Evolutionary conservation across 768 basidiomycete genomes (phyloP), one percentile per base, ranked within the genome.

Genomic region (Boletus vinaceobasis): DNA sequence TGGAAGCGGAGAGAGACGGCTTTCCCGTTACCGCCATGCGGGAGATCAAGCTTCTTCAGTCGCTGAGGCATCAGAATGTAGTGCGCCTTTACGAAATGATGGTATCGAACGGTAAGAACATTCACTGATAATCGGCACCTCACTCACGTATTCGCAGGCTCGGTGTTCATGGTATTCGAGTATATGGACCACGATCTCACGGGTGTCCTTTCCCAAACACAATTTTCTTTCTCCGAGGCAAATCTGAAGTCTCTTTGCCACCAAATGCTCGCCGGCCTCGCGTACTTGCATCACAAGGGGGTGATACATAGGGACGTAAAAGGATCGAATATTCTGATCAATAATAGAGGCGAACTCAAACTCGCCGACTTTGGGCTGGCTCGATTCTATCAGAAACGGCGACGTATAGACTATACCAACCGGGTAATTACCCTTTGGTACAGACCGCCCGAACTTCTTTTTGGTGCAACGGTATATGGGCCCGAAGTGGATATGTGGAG

Each of bases 401-500:
- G 91, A 44, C 81, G 82, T 50, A 87, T 86, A 52, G 97, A 99
- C 67, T 98, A 99, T 68, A 99, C 97, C n/a, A 99, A 99, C 70
- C 83, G 97, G 32, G 97, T 99, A 47, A 98, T 99, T 61, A 99
- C 97, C 1, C 80, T 97, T 46, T 98, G 97, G 97, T 99, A 99
- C 71, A 82, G 97, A 53, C 91, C 94, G 5, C 97, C 96, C 10
- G 97, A 99, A 66, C 77, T 99, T 21, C 74, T 99, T 38, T 87
- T 98, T 63, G 97, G 97, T 29, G 91, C 94, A 31, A 99, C 97
- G 0, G 84, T 93, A 13, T 99, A 99, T 73, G 95, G 93, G 3
- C 88, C 94, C 6, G 95, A 96, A 66, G 96, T 99, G 23, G 97
- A 99, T 65, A 97, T 98, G 87, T 99, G 97, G 97, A 96, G 93